Base-by-base conservation (phyloP, 345 rosid genomes). In the Microthlaspi erraticum region DNA sequence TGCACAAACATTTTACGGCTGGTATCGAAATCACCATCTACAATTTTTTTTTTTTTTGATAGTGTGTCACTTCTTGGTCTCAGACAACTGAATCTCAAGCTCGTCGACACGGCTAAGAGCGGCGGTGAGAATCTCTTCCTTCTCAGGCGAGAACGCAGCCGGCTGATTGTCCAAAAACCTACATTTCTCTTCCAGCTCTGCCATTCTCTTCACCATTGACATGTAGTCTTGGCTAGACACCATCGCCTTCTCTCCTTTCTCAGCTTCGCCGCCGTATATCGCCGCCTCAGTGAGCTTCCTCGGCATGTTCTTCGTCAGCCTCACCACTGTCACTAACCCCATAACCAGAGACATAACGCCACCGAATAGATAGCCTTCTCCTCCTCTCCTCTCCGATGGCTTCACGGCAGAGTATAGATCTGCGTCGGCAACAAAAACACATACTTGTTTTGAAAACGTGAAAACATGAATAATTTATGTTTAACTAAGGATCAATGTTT, bases 161-260 rank as follows among this genome's bases (percentile, higher is more conserved):
- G 84, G 78, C 76, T 79, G 85, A 17, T 42, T 42, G 36, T 70
- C 68, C 55, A 93, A 77, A 18, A 34, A 37, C 58, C 49, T 80
- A 55, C 86, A 78, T 60, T 77, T 86, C 69, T 89, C 88, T 73
- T 93, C 97, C 80, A 91, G 41, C 29, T 85, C 86, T 5, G 87
- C 80, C 91, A 93, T 86, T 64, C 96, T 88, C 66, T 77, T 79
- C 82, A 83, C 75, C 90, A 93, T 83, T 14, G 77, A 58, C 82
- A 83, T 61, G 83, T 79, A 87, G 2, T 91, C 96, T 33, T 71
- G 51, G 37, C 66, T 78, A 5, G 87, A 75, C 59, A 88, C 72
- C 50, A 86, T 51, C 10, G 71, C 68, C 10, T 48, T 71, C 67
- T 71, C 68, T 56, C 31, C 72, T 58, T 71, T 70, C 42, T 50